Evolutionary conservation across 2,329 filamentous ascomycete genomes (phyloP), one percentile per base, ranked within the genome.

Genomic region (Zasmidium citrigriseum): DNA sequence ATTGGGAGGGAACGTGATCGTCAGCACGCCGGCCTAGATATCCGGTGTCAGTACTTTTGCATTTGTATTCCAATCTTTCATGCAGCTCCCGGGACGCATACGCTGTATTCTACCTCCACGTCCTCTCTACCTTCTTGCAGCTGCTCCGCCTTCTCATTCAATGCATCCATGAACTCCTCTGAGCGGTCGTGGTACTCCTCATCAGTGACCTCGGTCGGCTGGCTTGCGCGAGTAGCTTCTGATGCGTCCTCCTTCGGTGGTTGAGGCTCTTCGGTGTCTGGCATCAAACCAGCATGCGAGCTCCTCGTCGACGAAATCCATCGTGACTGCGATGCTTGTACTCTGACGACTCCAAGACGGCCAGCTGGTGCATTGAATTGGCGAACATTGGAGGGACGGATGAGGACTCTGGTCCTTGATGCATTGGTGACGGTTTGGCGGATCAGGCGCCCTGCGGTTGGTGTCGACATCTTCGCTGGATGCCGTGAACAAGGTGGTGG

Each of bases 31-130:
- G 54, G 91, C 85, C 93, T 97, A 68, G 27, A 16, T 51, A 10
- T 48, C 12, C 57, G 45, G 54, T 49, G 56, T 63, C 20, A 58
- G 55, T 21, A 48, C 25, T 46, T 21, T n/a, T n/a, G n/a, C 29
- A 21, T 10, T 48, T 21, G 7, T 24, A 23, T 41, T 7, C 14
- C 7, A 29, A 16, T n/a, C 12, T 25, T 23, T 24, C 46, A 20
- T 45, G 27, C 20, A 12, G 24, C 23, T 14, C 29, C 21, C 45
- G 11, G 10, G 10, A 34, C n/a, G 81, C 88, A 62, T 80, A 97
- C 93, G 60, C 88, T 89, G 68, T 89, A 98, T 71, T 99, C 95
- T 4, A 95, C 89, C 66, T 99, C 95, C 4, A 96, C 77, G 54
- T 92, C 89, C 9, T 89, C 86, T 7, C 83, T 78, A 27, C 82